Percentiles rank a stretch among this genome's conserved stretches.
Conservation (phyloP, 768 basidiomycete genomes). For the Leccinum ochraceum region DNA sequence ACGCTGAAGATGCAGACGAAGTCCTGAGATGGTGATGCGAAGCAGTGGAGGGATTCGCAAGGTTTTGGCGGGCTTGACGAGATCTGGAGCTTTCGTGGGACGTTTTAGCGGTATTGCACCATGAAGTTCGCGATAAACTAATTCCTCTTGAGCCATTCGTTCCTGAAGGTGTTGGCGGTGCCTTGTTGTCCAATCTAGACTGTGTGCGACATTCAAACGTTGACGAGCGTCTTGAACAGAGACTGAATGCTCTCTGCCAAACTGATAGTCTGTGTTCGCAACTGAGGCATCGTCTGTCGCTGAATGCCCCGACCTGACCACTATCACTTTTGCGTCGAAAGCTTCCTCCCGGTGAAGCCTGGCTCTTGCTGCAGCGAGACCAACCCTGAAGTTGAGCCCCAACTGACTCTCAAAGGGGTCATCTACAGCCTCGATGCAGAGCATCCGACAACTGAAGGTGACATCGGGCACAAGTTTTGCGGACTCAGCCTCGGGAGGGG, state of each 20-base stretch:
- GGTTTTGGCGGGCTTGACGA: conserved; percentile 41
- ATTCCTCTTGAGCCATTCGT: conserved; percentile 51
- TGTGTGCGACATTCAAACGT: conserved; percentile 68
- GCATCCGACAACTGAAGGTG: conserved; percentile 52
- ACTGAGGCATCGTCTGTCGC: conserved; percentile 36
- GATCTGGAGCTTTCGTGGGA: conserved; percentile 40
- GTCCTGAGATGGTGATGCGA: conserved; percentile 58
- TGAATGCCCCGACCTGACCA: conserved; percentile 42
- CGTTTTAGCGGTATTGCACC: conserved; percentile 36
- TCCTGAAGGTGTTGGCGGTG: conserved; percentile 46
- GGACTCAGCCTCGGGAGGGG: conserved; percentile 66
- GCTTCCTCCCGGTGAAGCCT: conserved; percentile 77
- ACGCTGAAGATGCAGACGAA: conserved; percentile 54
- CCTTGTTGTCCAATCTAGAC: conserved; percentile 70
- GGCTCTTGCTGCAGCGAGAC: conserved; percentile 66
- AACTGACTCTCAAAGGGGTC: conserved; percentile 80
- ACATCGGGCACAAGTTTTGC: conserved; percentile 73
- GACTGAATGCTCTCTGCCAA: conserved; percentile 63
- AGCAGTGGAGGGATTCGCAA: conserved; percentile 63
- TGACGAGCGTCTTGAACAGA: conserved; percentile 69
- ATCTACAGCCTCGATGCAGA: conserved; percentile 81
- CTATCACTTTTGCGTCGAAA: conserved; percentile 76
- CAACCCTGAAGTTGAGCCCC: conserved; percentile 72
- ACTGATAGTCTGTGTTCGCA: conserved; percentile 60
- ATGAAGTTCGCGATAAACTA: conserved; percentile 46